Evolutionary conservation across 2,329 filamentous ascomycete genomes (phyloP).

Genomic region (Graphilbum ipis-grandicollis): DNA sequence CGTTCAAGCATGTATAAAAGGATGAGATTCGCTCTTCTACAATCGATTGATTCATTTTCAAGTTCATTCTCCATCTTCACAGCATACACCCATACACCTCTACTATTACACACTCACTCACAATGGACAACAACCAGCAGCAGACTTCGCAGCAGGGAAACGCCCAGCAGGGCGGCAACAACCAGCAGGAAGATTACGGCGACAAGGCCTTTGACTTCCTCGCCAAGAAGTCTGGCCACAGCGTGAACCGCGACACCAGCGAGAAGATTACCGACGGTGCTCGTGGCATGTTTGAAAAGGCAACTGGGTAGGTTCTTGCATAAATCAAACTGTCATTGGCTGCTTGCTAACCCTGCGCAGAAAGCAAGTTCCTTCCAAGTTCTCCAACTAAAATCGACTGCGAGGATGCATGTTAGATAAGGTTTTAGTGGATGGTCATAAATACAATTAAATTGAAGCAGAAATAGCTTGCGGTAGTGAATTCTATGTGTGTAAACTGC

Average conservation of each 20-base stretch:
- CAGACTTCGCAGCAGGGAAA: neutral
- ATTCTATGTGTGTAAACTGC: no score
- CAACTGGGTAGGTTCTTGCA: constrained; percentile 21
- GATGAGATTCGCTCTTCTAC: no score
- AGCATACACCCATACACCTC: neutral
- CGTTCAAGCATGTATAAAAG: neutral
- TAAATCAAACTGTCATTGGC: no score
- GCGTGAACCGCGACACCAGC: constrained; percentile 8
- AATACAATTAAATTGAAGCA: no score
- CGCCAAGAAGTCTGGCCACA: constrained; percentile 12
- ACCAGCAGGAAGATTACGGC: constrained; percentile 10
- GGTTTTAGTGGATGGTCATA: no score
- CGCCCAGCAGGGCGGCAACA: neutral
- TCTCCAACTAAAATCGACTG: no score
- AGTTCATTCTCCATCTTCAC: neutral
- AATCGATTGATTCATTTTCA: no score
- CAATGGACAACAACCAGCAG: constrained; percentile 1
- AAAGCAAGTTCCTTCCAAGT: constrained; percentile 19
- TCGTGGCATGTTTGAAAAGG: constrained; percentile 19
- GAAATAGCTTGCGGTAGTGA: no score
- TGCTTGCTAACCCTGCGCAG: constrained; percentile 9
- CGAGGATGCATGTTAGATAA: no score
- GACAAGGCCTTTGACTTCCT: constrained; percentile 13
- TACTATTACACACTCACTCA: neutral
- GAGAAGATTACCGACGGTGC: constrained; percentile 18